Evolutionary conservation across 202 grass and related monocot species (phyloP).

Genomic region (Hordeum pubiflorum): DNA sequence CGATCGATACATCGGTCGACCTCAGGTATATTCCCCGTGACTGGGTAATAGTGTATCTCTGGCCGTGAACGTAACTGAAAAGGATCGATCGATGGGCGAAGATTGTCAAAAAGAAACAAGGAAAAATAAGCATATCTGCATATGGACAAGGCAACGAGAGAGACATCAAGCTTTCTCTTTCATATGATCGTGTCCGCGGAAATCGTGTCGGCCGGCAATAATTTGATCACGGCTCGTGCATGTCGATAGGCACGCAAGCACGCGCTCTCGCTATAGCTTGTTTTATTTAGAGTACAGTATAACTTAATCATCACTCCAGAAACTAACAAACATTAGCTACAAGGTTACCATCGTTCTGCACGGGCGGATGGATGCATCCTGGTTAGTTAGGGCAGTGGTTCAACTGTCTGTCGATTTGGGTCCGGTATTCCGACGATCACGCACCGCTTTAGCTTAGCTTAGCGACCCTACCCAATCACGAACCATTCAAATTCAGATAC

Average conservation of each 20-base stretch:
- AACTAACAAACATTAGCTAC: background rate
- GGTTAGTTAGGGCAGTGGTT: background rate
- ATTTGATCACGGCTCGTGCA: background rate
- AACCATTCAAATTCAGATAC: background rate
- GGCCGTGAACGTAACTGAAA: background rate
- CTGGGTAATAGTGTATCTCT: background rate
- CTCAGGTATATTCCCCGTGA: background rate
- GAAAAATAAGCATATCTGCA: background rate
- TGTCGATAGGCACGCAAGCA: background rate
- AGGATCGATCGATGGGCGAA: no score
- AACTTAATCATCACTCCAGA: background rate
- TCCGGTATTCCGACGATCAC: background rate
- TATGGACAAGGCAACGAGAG: background rate
- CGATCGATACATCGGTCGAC: background rate
- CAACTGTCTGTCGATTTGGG: background rate
- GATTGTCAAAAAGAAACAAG: background rate
- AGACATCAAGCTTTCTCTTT: background rate
- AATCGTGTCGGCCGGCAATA: background rate
- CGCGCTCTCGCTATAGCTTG: background rate
- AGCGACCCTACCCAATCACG: background rate
- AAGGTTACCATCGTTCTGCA: background rate
- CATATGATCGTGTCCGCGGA: background rate
- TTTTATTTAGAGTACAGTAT: background rate
- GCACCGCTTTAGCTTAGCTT: background rate
- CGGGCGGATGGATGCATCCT: background rate